Evolutionary conservation across 495 filamentous ascomycete genomes (phyloP), one percentile per base, ranked within the genome.

Genomic region (Cercophora sp.): DNA sequence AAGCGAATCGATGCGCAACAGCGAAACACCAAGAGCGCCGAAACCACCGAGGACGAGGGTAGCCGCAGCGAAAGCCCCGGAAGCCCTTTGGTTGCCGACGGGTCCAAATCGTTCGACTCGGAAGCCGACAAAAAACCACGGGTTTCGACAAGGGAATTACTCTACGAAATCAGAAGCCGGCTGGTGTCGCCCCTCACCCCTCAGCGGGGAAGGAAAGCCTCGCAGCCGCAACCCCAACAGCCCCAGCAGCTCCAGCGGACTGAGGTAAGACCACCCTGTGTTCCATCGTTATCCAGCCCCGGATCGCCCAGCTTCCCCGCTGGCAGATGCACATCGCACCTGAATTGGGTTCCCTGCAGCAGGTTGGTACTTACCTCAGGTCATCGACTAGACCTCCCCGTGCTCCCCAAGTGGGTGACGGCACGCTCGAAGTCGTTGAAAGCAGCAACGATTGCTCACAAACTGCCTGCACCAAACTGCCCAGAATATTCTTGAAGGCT

Each of bases 151-250:
- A 45, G 64, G 48, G 64, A 70, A 15, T 48, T 70, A 52, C 63
- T 75, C 31, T 59, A 70, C 22, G 64, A 58, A 18, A 57, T 68
- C 36, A 57, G 61, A 23, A 61, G 51, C 32, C 52, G 66, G 56
- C 24, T 65, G 48, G 36, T 60, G 43, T 22, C 51, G 27, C 44
- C 55, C n/a, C 20, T 35, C 55, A 56, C 64, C 58, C 52, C 55
- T 63, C 62, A 60, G 65, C 61, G 64, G 61, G 64, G 61, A 56
- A 58, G 48, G 54, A 20, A 35, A 24, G 35, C 43, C 44, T 44
- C 56, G 43, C 51, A 58, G 52, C 46, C 54, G 37, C 60, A 41
- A 45, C 35, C 45, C 18, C 48, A 46, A 31, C 55, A 29, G 13
- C 6, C 29, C 29, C 29, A 43, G 35, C 29, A 13, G 29, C 29